phyloP scores from a whole-genome alignment of 208 protist species.

The Acanthamoeba quina region DNA sequence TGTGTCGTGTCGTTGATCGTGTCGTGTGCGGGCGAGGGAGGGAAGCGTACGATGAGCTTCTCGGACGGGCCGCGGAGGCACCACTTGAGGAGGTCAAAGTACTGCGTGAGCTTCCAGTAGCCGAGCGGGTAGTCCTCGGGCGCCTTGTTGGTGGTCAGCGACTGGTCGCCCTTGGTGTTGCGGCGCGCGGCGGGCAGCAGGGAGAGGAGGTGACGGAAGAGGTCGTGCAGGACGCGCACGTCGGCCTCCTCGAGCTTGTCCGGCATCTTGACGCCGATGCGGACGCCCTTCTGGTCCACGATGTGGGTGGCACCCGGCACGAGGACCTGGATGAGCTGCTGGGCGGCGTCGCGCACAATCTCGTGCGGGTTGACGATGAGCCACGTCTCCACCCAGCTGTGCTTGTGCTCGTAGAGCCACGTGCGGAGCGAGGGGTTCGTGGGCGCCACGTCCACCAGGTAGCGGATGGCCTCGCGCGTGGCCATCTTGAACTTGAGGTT shows the following conservation, averaged over 20 bases:
- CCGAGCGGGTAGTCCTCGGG: slow-evolving; percentile 37
- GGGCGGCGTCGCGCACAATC: neutral
- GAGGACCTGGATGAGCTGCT: slow-evolving; percentile 10
- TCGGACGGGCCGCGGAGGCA: neutral
- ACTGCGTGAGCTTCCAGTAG: slow-evolving; percentile 54
- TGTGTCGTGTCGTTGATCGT: neutral
- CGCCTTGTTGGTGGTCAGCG: slow-evolving; percentile 22
- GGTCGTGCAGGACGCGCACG: slow-evolving; percentile 17
- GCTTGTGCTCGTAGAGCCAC: slow-evolving; percentile 52
- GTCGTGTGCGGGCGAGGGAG: neutral
- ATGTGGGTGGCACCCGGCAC: neutral
- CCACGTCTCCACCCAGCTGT: slow-evolving; percentile 40
- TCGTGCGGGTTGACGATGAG: slow-evolving; percentile 37
- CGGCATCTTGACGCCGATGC: slow-evolving; percentile 4
- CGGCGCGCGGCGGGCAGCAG: neutral
- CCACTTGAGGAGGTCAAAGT: slow-evolving; percentile 66
- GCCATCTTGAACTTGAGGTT: slow-evolving; percentile 66
- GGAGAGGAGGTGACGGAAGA: slow-evolving; percentile 45
- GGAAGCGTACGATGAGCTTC: slow-evolving; percentile 32
- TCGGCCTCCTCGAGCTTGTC: slow-evolving; percentile 27
- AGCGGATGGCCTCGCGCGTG: neutral
- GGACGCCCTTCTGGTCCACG: neutral
- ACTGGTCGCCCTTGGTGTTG: slow-evolving; percentile 14
- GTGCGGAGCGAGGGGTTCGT: neutral
- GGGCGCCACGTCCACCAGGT: slow-evolving; percentile 39